These are phyloP conservation scores for Penicillium corylophilum DNA, from an alignment of 2,329 filamentous ascomycete genomes.

Conservation along the genomic window DNA sequence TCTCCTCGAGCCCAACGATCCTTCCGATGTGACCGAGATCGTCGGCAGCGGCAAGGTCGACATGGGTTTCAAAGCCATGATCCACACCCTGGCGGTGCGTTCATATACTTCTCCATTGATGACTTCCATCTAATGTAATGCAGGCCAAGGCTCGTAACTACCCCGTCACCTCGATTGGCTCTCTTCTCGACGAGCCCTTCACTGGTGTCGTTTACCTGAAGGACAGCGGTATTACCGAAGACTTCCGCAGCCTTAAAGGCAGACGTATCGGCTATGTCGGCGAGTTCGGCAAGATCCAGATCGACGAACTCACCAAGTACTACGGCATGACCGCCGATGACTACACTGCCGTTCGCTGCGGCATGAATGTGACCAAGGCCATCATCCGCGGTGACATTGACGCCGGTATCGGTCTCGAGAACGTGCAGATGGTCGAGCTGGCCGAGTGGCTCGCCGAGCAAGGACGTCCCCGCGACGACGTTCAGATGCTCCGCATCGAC, in stretches of 20 bases:
- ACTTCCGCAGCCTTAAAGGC: conserved; percentile 72
- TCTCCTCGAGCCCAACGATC: conserved; percentile 74
- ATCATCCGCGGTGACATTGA: conserved; percentile 72
- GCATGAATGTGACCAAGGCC: conserved; percentile 77
- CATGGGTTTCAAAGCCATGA: conserved; percentile 81
- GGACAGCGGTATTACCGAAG: conserved; percentile 68
- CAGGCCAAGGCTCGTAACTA: conserved; percentile 74
- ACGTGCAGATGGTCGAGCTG: conserved; percentile 80
- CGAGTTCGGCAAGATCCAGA: conserved; percentile 80
- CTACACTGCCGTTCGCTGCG: conserved; percentile 75
- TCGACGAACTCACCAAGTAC: conserved; percentile 75
- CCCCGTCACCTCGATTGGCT: conserved; percentile 70
- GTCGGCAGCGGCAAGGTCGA: conserved; percentile 74
- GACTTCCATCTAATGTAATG: conserved; percentile 4
- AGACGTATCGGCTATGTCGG: conserved; percentile 78
- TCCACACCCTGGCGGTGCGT: conserved; percentile 70
- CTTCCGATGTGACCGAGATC: conserved; percentile 79
- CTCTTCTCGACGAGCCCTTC: conserved; percentile 75
- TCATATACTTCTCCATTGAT: neutral
- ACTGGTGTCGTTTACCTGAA: conserved; percentile 77
- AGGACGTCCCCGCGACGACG: conserved; percentile 63
- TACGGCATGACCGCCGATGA: conserved; percentile 71
- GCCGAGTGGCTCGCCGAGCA: conserved; percentile 70
- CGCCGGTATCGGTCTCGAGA: conserved; percentile 74
- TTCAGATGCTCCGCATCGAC: conserved; percentile 79